Evolutionary conservation across 805 yeast species (phyloP).

Genomic region (Kluyveromyces wickerhamii): DNA sequence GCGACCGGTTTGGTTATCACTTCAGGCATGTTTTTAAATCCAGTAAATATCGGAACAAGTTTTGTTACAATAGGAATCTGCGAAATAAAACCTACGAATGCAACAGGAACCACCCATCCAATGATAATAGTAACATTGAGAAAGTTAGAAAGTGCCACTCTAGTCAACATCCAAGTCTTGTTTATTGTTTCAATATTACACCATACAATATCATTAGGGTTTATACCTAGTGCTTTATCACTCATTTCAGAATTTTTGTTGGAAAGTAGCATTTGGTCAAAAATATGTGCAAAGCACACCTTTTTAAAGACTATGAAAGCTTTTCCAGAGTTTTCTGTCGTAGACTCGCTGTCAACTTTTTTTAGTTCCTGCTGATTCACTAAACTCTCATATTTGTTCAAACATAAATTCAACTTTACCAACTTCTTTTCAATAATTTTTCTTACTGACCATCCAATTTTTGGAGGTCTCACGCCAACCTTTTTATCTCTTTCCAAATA

Average conservation of each 20-base stretch:
- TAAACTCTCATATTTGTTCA: slow-evolving; percentile 11
- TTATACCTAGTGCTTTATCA: slow-evolving; percentile 41
- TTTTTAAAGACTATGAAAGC: slow-evolving; percentile 57
- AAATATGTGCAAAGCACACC: slow-evolving; percentile 51
- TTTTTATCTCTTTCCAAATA: not conserved
- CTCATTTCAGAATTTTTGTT: slow-evolving; percentile 37
- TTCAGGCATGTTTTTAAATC: slow-evolving; percentile 49
- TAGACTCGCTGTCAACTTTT: slow-evolving; percentile 7
- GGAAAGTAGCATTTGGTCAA: slow-evolving; percentile 50
- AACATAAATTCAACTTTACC: slow-evolving; percentile 12
- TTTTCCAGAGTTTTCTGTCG: too few species aligned
- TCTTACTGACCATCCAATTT: slow-evolving; percentile 1
- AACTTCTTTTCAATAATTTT: slow-evolving; percentile 3
- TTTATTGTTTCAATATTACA: slow-evolving; percentile 39
- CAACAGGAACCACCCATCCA: slow-evolving; percentile 78
- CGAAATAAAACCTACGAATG: slow-evolving; percentile 66
- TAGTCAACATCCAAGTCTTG: slow-evolving; percentile 31
- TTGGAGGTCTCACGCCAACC: not conserved
- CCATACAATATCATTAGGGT: slow-evolving; percentile 72
- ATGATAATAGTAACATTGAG: slow-evolving; percentile 43
- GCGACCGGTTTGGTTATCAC: slow-evolving; percentile 46
- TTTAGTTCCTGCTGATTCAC: slow-evolving; percentile 13
- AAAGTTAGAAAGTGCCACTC: slow-evolving; percentile 38
- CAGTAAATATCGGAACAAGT: slow-evolving; percentile 50
- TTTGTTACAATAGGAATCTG: slow-evolving; percentile 61